Base-by-base conservation (phyloP, 192 early-diverging fungal genomes). In the Coemansia sp. region DNA sequence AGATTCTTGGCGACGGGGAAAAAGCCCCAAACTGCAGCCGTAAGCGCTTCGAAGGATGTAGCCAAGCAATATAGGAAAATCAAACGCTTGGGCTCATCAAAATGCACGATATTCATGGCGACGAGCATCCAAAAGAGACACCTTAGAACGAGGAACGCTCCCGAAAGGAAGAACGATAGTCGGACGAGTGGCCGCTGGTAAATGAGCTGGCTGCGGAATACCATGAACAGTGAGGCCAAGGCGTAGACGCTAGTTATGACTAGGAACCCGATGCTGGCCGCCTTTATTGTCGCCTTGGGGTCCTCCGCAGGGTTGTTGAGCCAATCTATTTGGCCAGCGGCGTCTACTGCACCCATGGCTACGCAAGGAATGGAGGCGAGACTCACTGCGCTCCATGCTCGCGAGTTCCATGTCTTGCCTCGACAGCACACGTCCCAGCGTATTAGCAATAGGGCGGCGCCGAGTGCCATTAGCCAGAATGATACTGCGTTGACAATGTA, bases 51-150 rank as follows among this genome's bases (percentile, higher is more conserved):
- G 50, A 70, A 59, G 0, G 62, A 64, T 4, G 79, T 82, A 2
- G 68, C 66, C 59, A 77, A 41, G 21, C 74, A 82, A 60, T 65
- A 82, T 21, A 82, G 72, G 31, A 78, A 83, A 29, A 83, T 75
- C 67, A 65, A 66, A 23, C 81, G 81, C 36, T 75, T 74, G 23
- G 67, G 23, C 64, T 73, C 69, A 5, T 66, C 63, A 48, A 83
- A 70, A 41, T 62, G 48, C 1, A 78, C 23, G 14, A 78, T 53
- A 19, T 70, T 48, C 55, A 78, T 69, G 29, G 64, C 76, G 17
- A 83, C 53, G 17, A 83, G 73, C 81, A 83, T 83, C 73, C 71
- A 77, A 39, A 75, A 83, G 57, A 83, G 55, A 9, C 75, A 78
- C 34, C 81, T 73, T 8, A 45, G 45, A 1, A 71, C 31, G 15